A percentile compares a stretch with the other conserved stretches of the same genome.
These are phyloP conservation scores for Phytopythium montanum DNA, from an alignment of 352 stramenopile species.

Conservation along the genomic window DNA sequence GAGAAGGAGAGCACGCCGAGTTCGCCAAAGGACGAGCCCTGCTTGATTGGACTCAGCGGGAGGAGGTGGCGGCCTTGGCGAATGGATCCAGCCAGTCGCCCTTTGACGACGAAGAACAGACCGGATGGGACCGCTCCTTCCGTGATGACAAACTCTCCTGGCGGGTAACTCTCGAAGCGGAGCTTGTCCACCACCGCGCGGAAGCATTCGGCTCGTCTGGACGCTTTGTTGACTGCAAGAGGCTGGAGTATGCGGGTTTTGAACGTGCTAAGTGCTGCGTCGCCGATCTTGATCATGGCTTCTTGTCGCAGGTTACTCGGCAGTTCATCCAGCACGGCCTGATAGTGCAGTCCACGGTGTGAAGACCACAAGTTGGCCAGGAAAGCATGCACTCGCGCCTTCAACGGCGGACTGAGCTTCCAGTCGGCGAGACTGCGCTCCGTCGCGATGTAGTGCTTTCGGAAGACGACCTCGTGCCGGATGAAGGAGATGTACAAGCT, in stretches of 20 bases:
- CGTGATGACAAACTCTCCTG: conserved; percentile 35
- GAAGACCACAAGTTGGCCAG: conserved; percentile 57
- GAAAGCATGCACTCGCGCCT: conserved; percentile 40
- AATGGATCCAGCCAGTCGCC: conserved; percentile 25
- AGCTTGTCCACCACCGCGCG: conserved; percentile 20
- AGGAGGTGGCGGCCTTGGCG: conserved; percentile 3
- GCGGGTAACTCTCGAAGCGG: conserved; percentile 46
- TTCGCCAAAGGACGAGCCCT: conserved; percentile 49
- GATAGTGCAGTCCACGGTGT: conserved; percentile 46
- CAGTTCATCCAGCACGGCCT: conserved; percentile 44
- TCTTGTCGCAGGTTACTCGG: conserved; percentile 39
- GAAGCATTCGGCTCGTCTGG: conserved; percentile 10
- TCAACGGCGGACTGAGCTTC: conserved; percentile 35
- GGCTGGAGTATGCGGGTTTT: conserved; percentile 21
- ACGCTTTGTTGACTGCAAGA: conserved; percentile 14
- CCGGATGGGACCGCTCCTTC: conserved; percentile 40
- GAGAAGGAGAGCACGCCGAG: conserved; percentile 36
- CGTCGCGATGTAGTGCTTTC: conserved; percentile 56
- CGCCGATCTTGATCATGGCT: conserved; percentile 42
- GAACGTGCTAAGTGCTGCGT: conserved; percentile 31
- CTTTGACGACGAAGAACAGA: conserved; percentile 62
- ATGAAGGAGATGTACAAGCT: conserved; percentile 70
- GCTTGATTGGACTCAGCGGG: conserved; percentile 10
- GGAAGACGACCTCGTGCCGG: conserved; percentile 57
- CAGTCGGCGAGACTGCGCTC: conserved; percentile 46